Evolutionary conservation across 2,329 filamentous ascomycete species (phyloP), one percentile per base, ranked within the genome.

Genomic region (Epichloe festucae): DNA sequence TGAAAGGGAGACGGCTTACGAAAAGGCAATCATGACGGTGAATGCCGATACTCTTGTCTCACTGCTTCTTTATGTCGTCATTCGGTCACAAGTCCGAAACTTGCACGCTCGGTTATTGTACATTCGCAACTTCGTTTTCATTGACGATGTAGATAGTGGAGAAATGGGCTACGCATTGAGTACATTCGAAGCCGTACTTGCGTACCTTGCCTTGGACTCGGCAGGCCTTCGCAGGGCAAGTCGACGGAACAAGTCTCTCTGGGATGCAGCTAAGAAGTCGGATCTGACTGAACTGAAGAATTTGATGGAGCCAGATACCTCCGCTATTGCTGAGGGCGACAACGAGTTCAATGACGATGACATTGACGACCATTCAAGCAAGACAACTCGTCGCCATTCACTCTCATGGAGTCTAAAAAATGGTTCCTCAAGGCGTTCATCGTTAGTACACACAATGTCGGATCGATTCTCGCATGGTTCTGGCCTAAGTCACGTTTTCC

Each of bases 101-200:
- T 73, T 98, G 8, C 88, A 95, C 60, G 89, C 93, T 3, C 80
- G 91, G 19, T 72, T 98, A 46, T 76, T 86, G n/a, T 98, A 97
- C 65, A 95, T 97, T 76, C 86, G 91, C 43, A 89, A 95, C 62
- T 98, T 96, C 63, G 93, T 96, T 58, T 98, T 95, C 67, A 90
- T 95, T 48, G 93, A 97, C 60, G 93, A 98, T 68, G 89, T 98
- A 8, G 93, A 98, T 58, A 94, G 83, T 55, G 93, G 93, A 47
- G 93, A 98, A 69, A 85, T 94, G 74, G 93, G 93, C 8, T 98
- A 98, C 67, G 90, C 91, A 0, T 69, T 98, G 48, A 97, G 91
- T 67, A 98, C 93, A 0, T 88, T 97, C 54, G 93, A 98, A 66
- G 93, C 89, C 6, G 93, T 98, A 0, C 69, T 98, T 36, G 83